Evolutionary conservation across 2,329 filamentous ascomycete genomes (phyloP), one percentile per base, ranked within the genome.

Genomic region (Fusarium clavum): DNA sequence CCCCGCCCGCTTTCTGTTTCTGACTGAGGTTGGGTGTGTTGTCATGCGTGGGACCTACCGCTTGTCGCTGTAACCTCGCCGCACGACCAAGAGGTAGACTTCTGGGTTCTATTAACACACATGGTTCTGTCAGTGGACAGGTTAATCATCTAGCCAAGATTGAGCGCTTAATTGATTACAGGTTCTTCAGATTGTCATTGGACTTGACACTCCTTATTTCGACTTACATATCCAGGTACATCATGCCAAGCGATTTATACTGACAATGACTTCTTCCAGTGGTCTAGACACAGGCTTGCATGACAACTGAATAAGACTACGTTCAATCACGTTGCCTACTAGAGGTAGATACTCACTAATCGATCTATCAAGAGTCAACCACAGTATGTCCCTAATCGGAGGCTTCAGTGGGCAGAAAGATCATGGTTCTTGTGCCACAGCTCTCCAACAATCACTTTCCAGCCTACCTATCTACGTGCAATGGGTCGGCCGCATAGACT

Each of bases 1-100:
- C 58, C 47, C 48, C 24, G 13, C 34, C 57, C 56, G 46, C 41
- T 20, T 44, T 67, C 49, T 55, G 51, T 67, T 62, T 48, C 43
- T 38, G 32, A 22, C 29, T 27, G 52, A 34, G 48, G 27, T 18
- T 46, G 61, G 27, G 44, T 63, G 58, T 57, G 61, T 57, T 64
- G 52, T 64, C 52, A 64, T 46, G 40, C 38, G 34, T 43, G 55
- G 55, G 64, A 61, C 57, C 57, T 41, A 51, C 57, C 57, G 56
- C 34, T 38, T 30, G 32, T 30, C 29, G 29, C 41, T 44, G 41
- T 44, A 14, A 44, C 41, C 44, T 51, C 61, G 58, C 52, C 56
- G 58, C 67, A 64, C 51, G 51, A 53, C 67, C 67, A 58, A 61
- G 29, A 30, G 11, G 29, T 30, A 6, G 29, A 30, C 29, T 30